Base-by-base conservation (phyloP, 441 rosid species). In the Adansonia madagascariensis region DNA sequence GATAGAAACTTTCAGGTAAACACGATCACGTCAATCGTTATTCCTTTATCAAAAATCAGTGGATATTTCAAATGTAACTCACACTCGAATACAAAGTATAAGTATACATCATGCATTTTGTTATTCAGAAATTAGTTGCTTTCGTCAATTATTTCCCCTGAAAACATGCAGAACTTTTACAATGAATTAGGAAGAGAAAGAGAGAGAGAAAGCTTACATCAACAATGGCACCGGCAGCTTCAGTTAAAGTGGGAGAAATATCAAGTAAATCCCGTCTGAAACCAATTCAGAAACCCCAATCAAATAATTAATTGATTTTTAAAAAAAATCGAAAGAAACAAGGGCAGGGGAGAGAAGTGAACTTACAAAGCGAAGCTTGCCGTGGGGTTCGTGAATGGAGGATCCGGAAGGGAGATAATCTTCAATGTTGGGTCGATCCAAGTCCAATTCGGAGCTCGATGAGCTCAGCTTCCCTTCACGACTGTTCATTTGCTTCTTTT, bases 201-300 rank as follows among this genome's bases (percentile, higher is more conserved):
- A 20, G 39, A 74, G 49, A 67, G 67, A 20, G 39, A 74, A 41
- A 68, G 68, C 91, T 80, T 73, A 94, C 98, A 86, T 92, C 98
- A 75, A 95, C 88, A 81, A 94, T 95, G 71, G 99, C 99, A 75
- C 99, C 99, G 76, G 94, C 98, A 82, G 98, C 97, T 85, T 95
- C 99, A 17, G 98, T 92, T 35, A 94, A 89, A 27, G 94, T 84
- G 0, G 97, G 98, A 4, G 98, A 89, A 65, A 95, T 86, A 46
- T 95, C 98, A 18, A 95, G 91, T 89, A 95, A 84, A 85, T 94
- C 97, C 74, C 88, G 88, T 86, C 98, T 94, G 79, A 17, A 76
- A 79, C 44, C 6, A 82, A 22, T 31, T 24, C 1, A 10, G 60
- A 57, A 0, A 65, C 4, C n/a, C 17, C 4, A 17, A 35, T 39